Conservation (phyloP, 2,329 filamentous ascomycete species). For the Alternaria panax region DNA sequence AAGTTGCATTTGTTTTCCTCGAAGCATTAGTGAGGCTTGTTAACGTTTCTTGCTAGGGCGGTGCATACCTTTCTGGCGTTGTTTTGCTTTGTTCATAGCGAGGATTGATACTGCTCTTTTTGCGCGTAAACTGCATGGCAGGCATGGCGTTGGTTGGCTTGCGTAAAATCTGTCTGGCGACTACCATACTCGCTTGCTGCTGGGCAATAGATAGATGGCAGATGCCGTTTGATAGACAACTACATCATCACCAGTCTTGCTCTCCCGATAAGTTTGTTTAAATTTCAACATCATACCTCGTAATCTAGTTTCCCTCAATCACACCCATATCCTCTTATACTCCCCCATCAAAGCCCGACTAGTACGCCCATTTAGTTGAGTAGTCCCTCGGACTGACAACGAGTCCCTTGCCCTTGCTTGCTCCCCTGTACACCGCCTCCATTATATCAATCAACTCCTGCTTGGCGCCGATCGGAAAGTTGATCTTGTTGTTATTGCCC, state of each 20-base stretch:
- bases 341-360: neutral
- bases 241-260: neutral
- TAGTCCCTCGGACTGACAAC: slow-evolving; percentile 91
- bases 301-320: neutral
- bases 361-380: slow-evolving; percentile 67
- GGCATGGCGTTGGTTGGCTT: slow-evolving; percentile 16
- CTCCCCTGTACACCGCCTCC: slow-evolving; percentile 92
- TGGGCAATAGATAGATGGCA: neutral
- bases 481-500: slow-evolving; percentile 96
- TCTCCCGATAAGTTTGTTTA: too few species aligned
- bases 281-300: neutral
- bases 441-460: slow-evolving; percentile 98
- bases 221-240: neutral
- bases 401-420: slow-evolving; percentile 92
- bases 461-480: slow-evolving; percentile 92
- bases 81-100: slow-evolving; percentile 21
- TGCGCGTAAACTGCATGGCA: slow-evolving; percentile 10
- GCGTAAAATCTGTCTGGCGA: neutral
- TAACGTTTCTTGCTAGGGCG: slow-evolving; percentile 5
- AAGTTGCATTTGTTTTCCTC: slow-evolving; percentile 64
- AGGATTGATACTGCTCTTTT: slow-evolving; percentile 6
- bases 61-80: slow-evolving; percentile 18
- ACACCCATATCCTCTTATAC: neutral
- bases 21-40: slow-evolving; percentile 29
- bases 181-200: neutral